These are phyloP conservation scores for Trypanosoma scelopori DNA, from an alignment of 208 protist species.

Conservation along the genomic window DNA sequence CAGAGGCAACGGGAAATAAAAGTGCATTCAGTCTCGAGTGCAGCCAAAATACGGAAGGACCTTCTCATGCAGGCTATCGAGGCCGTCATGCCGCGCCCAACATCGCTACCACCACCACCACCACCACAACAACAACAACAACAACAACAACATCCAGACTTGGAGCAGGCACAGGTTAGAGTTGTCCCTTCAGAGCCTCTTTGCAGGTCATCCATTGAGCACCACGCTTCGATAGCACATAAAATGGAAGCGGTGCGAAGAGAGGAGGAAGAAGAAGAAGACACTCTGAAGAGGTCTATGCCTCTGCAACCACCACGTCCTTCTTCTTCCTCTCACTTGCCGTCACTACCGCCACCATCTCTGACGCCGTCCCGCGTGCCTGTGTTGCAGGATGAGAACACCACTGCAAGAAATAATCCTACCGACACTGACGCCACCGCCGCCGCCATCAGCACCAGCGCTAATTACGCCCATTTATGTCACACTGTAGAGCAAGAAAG, in stretches of 20 bases:
- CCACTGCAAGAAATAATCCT: neutral
- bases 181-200: neutral
- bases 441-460: too few species aligned
- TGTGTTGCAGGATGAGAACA: neutral
- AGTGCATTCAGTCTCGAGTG: conserved; percentile 3
- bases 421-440: neutral
- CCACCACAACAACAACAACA: neutral
- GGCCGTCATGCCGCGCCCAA: conserved; percentile 29
- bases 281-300: neutral
- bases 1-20: conserved; percentile 11
- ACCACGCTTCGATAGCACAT: too few species aligned
- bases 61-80: conserved; percentile 68
- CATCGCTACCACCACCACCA: neutral
- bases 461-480: too few species aligned
- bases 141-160: too few species aligned
- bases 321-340: neutral
- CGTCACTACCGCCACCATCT: neutral
- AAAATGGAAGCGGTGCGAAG: neutral
- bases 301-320: neutral
- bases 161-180: neutral
- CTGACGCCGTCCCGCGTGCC: neutral
- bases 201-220: neutral
- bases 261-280: conserved; percentile 1
- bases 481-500: too few species aligned
- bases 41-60: conserved; percentile 36